A percentile compares a stretch with the other conserved stretches of the same genome.
Evolutionary conservation across 1,139 yeast species (phyloP).

Genomic region (Yarrowia galli): DNA sequence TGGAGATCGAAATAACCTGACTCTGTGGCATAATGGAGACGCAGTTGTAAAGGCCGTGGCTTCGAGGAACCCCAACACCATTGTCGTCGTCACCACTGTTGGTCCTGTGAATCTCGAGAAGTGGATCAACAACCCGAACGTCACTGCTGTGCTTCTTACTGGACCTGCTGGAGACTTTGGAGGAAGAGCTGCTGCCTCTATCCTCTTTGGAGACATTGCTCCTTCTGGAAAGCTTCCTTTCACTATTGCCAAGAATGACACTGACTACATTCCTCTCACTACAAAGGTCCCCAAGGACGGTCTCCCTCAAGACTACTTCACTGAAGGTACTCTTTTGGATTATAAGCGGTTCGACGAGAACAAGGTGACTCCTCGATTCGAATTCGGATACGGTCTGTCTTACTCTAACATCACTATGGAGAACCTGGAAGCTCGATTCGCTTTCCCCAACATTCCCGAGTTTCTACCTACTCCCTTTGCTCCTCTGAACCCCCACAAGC

Average conservation of each 20-base stretch:
- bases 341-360: conserved; percentile 63
- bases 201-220: conserved; percentile 63
- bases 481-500: conserved; percentile 48
- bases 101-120: conserved; percentile 67
- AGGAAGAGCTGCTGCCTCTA: conserved; percentile 58
- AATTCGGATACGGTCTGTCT: conserved; percentile 68
- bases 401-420: conserved; percentile 59
- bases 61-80: conserved; percentile 59
- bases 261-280: conserved; percentile 60
- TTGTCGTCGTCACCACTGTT: conserved; percentile 64
- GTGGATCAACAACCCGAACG: conserved; percentile 65
- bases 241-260: conserved; percentile 65
- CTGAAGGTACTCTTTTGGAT: conserved; percentile 54
- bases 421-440: conserved; percentile 45
- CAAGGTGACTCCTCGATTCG: conserved; percentile 63
- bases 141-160: conserved; percentile 63
- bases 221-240: conserved; percentile 72
- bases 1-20: conserved; percentile 65
- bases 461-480: conserved; percentile 61
- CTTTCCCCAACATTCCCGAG: conserved; percentile 13
- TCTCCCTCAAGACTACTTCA: conserved; percentile 55
- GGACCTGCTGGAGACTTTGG: conserved; percentile 67
- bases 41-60: conserved; percentile 60
- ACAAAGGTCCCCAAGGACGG: conserved; percentile 43
- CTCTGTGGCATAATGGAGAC: conserved; percentile 70